A percentile compares a stretch with the other conserved stretches of the same genome.
Conservation (phyloP, 2,329 filamentous ascomycete species). For the Onygenales sp. region DNA sequence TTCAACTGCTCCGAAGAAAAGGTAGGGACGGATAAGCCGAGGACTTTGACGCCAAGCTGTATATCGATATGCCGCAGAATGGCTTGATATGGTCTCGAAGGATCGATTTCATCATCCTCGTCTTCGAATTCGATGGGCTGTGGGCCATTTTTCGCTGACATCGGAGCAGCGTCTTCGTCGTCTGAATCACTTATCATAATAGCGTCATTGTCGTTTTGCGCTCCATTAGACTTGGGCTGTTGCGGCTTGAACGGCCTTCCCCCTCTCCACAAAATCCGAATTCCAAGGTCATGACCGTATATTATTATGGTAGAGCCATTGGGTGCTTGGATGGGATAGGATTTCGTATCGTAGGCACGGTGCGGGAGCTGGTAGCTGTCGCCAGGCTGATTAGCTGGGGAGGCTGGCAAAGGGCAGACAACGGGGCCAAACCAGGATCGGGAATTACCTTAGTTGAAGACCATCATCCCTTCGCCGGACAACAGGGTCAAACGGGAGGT, state of each 20-base stretch:
- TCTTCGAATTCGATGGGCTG: slow-evolving; percentile 38
- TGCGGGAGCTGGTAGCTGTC: slow-evolving; percentile 51
- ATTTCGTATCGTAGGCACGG: slow-evolving; percentile 45
- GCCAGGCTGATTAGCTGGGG: neutral
- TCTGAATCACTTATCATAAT: slow-evolving; percentile 50
- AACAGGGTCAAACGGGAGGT: slow-evolving; percentile 26
- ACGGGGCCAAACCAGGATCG: neutral
- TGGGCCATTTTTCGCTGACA: slow-evolving; percentile 16
- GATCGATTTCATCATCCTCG: slow-evolving; percentile 50
- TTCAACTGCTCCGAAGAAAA: slow-evolving; percentile 34
- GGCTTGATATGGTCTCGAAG: slow-evolving; percentile 43
- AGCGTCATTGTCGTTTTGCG: slow-evolving; percentile 27
- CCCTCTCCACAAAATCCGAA: slow-evolving; percentile 53
- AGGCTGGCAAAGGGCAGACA: neutral
- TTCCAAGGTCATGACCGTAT: slow-evolving; percentile 49
- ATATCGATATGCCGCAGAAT: slow-evolving; percentile 48
- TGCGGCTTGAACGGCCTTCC: slow-evolving; percentile 39
- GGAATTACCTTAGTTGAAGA: slow-evolving; percentile 32
- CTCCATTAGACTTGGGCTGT: slow-evolving; percentile 32
- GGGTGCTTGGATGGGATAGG: slow-evolving; percentile 49
- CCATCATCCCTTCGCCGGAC: slow-evolving; percentile 30
- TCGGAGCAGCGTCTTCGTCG: slow-evolving; percentile 41
- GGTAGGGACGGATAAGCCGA: slow-evolving; percentile 40
- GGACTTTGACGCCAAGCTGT: slow-evolving; percentile 43
- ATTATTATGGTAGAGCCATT: slow-evolving; percentile 55